Evolutionary conservation across 202 grass and related monocot species (phyloP).

Genomic region (Hordeum pubiflorum): DNA sequence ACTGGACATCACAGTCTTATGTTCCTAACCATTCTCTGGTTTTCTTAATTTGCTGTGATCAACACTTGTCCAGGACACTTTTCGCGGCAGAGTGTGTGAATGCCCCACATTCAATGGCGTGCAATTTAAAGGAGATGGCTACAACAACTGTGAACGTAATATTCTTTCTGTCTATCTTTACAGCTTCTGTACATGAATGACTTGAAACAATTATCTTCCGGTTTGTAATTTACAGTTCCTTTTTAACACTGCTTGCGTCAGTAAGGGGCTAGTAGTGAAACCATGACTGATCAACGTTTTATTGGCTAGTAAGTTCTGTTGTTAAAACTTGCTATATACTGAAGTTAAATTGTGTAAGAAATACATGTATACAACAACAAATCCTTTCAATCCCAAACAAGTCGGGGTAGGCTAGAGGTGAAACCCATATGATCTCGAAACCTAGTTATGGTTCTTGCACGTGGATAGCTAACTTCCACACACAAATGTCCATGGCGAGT

Average conservation of each 20-base stretch:
- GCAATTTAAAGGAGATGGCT: slow-evolving; percentile 87
- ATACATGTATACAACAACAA: background rate
- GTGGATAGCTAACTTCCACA: too few relatives aligned
- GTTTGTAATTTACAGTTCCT: background rate
- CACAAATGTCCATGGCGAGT: too few relatives aligned
- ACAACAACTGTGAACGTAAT: slow-evolving; percentile 80
- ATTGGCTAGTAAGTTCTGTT: background rate
- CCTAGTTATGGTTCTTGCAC: too few relatives aligned
- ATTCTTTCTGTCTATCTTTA: slow-evolving; percentile 17
- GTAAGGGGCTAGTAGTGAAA: slow-evolving; percentile 16
- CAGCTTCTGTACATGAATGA: background rate
- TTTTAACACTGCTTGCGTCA: slow-evolving; percentile 15
- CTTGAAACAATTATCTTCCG: slow-evolving; percentile 16
- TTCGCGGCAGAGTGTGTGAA: slow-evolving; percentile 89
- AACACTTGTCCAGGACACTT: slow-evolving; percentile 66
- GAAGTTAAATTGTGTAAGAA: background rate
- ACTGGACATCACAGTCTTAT: slow-evolving; percentile 11
- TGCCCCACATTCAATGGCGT: slow-evolving; percentile 78
- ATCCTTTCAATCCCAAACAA: too few relatives aligned
- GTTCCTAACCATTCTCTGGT: slow-evolving; percentile 2
- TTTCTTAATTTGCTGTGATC: slow-evolving; percentile 20
- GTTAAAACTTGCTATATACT: background rate
- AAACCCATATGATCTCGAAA: too few relatives aligned
- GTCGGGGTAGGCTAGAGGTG: too few relatives aligned
- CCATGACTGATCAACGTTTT: background rate